phyloP scores from a whole-genome alignment of 2,329 filamentous ascomycete species.

The Volutella citrinella region DNA sequence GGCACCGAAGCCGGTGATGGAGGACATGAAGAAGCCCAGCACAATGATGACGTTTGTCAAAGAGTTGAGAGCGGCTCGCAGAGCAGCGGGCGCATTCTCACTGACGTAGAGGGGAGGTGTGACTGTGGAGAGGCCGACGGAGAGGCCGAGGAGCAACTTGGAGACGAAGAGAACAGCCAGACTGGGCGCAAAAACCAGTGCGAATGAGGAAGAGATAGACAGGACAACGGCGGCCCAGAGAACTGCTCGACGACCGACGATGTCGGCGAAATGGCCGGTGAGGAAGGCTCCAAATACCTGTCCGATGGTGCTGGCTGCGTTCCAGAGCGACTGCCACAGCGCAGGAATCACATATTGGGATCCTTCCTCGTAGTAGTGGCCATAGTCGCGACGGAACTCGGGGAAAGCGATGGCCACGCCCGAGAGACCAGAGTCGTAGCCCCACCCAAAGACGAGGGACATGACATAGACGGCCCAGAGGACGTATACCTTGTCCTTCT shows the following conservation, averaged over 20 bases:
- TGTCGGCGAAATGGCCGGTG: conserved; percentile 24
- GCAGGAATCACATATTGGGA: conserved; percentile 32
- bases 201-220: conserved; percentile 24
- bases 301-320: conserved; percentile 34
- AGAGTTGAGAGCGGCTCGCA: conserved; percentile 24
- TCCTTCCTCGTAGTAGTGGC: conserved; percentile 28
- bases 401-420: conserved; percentile 34
- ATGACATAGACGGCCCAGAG: conserved; percentile 28
- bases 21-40: conserved; percentile 27
- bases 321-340: conserved; percentile 36
- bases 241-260: conserved; percentile 18
- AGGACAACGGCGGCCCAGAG: conserved; percentile 22
- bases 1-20: conserved; percentile 23
- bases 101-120: conserved; percentile 27
- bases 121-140: conserved; percentile 23
- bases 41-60: conserved; percentile 29
- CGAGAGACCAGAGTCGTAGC: conserved; percentile 33
- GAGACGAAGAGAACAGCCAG: conserved; percentile 27
- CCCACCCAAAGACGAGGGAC: conserved; percentile 33
- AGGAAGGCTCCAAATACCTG: conserved; percentile 26
- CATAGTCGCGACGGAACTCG: conserved; percentile 31
- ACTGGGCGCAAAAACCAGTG: conserved; percentile 24
- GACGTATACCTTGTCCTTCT: conserved; percentile 25
- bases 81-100: conserved; percentile 26
- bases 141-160: conserved; percentile 25